phyloP scores from a whole-genome alignment of 129 eudicot species.

The Flaveria trinervia region DNA sequence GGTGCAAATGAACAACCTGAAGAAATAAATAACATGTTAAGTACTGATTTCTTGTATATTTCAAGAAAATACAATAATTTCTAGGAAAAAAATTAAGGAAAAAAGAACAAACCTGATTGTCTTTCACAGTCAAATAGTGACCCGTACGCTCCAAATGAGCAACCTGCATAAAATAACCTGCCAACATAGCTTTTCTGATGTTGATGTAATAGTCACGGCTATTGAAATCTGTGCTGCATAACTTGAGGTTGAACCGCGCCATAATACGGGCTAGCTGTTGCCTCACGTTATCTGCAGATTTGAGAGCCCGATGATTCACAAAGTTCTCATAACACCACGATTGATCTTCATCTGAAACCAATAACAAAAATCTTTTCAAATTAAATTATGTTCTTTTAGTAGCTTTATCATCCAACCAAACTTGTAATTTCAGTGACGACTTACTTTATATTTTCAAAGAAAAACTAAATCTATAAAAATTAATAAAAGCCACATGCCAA shows the following conservation, averaged over 20 bases:
- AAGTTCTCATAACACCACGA: slow-evolving; percentile 97
- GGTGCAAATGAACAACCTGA: slow-evolving; percentile 93
- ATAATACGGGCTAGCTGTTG: slow-evolving; percentile 90
- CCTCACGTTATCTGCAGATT: slow-evolving; percentile 95
- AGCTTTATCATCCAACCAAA: neutral
- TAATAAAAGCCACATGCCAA: neutral
- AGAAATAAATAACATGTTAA: neutral
- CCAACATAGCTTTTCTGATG: slow-evolving; percentile 93
- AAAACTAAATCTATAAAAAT: neutral
- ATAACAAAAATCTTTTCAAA: neutral
- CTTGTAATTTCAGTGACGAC: neutral
- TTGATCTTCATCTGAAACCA: slow-evolving; percentile 79
- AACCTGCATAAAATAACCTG: slow-evolving; percentile 99
- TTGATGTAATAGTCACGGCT: slow-evolving; percentile 94
- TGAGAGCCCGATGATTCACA: slow-evolving; percentile 79
- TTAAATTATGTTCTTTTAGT: neutral
- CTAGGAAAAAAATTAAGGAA: neutral
- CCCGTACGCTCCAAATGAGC: slow-evolving; percentile 97
- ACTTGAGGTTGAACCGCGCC: slow-evolving; percentile 71
- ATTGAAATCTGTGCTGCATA: slow-evolving; percentile 92
- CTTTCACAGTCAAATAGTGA: slow-evolving; percentile 91
- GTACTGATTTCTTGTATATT: neutral
- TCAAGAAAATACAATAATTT: neutral
- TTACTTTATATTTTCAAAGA: neutral
- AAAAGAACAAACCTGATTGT: slow-evolving; percentile 69